phyloP scores from a whole-genome alignment of 1,284 basidiomycete species.

The Ustilago shanxiensis region DNA sequence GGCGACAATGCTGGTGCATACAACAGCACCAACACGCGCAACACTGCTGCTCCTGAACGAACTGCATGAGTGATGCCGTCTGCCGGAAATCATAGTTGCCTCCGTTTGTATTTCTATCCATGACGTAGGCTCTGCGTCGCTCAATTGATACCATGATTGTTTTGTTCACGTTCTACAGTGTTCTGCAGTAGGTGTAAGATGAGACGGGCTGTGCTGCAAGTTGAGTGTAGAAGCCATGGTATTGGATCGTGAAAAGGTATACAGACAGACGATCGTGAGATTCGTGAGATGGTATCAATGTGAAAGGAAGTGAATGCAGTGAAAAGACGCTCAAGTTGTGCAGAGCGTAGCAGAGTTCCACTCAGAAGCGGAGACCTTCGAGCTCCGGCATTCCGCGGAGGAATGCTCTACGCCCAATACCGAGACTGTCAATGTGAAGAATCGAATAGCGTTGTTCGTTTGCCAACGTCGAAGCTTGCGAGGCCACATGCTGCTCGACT shows the following conservation, averaged over 20 bases:
- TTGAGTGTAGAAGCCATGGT: background rate
- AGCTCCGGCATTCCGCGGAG: constrained; percentile 25
- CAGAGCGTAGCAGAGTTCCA: background rate
- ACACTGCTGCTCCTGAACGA: constrained; percentile 1
- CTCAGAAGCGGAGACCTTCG: constrained; percentile 15
- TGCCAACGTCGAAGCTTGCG: background rate
- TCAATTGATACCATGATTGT: constrained; percentile 1
- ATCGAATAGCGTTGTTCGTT: constrained; percentile 46
- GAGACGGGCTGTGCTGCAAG: background rate
- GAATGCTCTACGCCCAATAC: constrained; percentile 48
- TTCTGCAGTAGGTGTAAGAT: background rate
- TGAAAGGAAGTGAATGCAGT: background rate
- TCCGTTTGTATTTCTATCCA: background rate
- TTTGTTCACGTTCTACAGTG: background rate
- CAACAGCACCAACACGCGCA: background rate
- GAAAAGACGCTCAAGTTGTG: background rate
- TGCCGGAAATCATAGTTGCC: background rate
- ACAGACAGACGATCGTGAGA: background rate
- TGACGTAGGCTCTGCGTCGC: background rate
- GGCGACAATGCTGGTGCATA: constrained; percentile 30
- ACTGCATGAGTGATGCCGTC: background rate
- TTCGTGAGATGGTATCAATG: background rate
- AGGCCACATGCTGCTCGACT: background rate
- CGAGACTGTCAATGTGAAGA: constrained; percentile 52
- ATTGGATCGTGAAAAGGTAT: constrained; percentile 2